Percentiles rank a stretch among this genome's conserved stretches.
These are phyloP conservation scores for Phytopythium sindhum DNA, from an alignment of 352 stramenopile species.

Conservation along the genomic window DNA sequence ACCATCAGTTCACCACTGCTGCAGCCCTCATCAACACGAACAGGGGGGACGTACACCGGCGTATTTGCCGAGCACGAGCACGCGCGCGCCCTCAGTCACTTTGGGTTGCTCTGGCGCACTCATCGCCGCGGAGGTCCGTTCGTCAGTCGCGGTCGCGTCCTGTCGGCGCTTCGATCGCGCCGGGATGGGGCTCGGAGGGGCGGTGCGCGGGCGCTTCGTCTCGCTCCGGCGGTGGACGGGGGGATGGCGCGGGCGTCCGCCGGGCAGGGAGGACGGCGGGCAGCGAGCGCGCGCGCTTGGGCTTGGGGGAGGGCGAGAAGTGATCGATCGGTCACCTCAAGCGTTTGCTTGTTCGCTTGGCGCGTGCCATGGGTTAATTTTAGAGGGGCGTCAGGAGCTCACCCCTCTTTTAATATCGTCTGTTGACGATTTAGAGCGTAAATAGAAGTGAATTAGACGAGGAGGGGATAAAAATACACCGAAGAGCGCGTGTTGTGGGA, in stretches of 20 bases:
- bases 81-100: slow-evolving; percentile 33
- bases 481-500: too few relatives aligned
- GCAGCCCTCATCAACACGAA: neutral
- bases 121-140: neutral
- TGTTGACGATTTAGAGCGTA: neutral
- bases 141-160: neutral
- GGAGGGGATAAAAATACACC: too few relatives aligned
- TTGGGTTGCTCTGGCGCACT: slow-evolving; percentile 14
- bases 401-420: neutral
- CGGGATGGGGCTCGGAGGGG: neutral
- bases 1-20: neutral
- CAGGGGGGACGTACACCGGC: slow-evolving; percentile 49
- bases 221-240: neutral
- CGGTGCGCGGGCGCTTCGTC: slow-evolving; percentile 7
- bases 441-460: too few relatives aligned
- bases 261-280: neutral
- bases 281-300: too few relatives aligned
- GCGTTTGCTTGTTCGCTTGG: neutral
- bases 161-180: slow-evolving; percentile 4
- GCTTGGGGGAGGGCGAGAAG: too few relatives aligned
- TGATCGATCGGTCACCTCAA: too few relatives aligned
- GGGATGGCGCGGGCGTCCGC: neutral
- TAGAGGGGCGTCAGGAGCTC: too few relatives aligned
- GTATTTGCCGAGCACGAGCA: slow-evolving; percentile 80
- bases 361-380: neutral